Evolutionary conservation across 2,329 filamentous ascomycete genomes (phyloP).

Genomic region (Cladosporium sp.): DNA sequence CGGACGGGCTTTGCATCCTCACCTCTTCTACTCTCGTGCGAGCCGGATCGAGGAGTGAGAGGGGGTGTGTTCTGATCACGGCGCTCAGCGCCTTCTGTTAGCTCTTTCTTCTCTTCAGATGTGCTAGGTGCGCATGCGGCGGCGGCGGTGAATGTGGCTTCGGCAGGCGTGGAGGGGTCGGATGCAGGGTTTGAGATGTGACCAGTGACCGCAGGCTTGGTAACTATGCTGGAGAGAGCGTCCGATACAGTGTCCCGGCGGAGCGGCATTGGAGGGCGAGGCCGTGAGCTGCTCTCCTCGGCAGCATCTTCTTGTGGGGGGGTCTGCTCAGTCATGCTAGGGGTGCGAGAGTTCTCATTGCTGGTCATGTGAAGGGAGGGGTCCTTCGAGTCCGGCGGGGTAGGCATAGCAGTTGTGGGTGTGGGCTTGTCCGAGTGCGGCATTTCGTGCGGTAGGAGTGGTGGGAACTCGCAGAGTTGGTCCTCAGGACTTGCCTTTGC

Average conservation of each 20-base stretch:
- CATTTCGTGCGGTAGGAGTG: conserved; percentile 33
- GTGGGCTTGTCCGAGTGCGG: conserved; percentile 15
- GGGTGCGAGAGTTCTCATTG: conserved; percentile 7
- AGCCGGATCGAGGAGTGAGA: conserved; percentile 83
- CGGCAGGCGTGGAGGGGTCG: conserved; percentile 34
- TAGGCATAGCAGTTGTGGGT: conserved; percentile 30
- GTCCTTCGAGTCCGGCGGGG: conserved; percentile 36
- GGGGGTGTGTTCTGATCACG: conserved; percentile 79
- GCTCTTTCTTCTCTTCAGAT: conserved; percentile 53
- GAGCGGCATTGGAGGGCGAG: conserved; percentile 22
- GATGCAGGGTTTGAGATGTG: conserved; percentile 64
- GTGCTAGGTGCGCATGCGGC: not conserved
- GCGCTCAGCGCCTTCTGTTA: conserved; percentile 70
- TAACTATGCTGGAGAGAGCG: conserved; percentile 61
- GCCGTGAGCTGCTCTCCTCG: not conserved
- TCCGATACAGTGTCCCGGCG: conserved; percentile 29
- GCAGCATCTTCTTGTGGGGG: conserved; percentile 2
- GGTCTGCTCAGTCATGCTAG: conserved; percentile 2
- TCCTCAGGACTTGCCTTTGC: conserved; percentile 10
- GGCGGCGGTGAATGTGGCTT: not conserved
- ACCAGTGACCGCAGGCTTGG: conserved; percentile 58
- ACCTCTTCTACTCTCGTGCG: conserved; percentile 49
- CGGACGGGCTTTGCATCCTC: conserved; percentile 24
- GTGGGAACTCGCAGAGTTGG: conserved; percentile 22
- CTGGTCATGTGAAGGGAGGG: conserved; percentile 26